Conservation (phyloP, 2,329 filamentous ascomycete genomes). For the Xylaria sp. region DNA sequence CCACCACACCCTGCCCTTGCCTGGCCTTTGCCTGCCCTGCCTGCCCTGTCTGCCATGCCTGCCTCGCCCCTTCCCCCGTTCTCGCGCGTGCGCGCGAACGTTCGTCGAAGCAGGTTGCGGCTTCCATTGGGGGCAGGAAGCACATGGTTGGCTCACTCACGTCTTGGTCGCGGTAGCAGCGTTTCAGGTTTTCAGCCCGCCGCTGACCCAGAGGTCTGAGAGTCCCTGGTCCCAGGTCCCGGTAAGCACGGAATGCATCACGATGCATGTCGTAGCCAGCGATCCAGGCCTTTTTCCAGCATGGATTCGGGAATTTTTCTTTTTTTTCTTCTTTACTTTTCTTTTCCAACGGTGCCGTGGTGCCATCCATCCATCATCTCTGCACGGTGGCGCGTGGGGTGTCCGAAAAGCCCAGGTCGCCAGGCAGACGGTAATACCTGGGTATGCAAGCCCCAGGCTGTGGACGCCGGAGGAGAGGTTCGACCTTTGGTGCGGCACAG, state of each 20-base stretch:
- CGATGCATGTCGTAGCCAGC: slow-evolving; percentile 9
- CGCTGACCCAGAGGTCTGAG: slow-evolving; percentile 13
- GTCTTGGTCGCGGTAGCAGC: slow-evolving; percentile 8
- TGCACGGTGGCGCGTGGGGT: slow-evolving; percentile 5
- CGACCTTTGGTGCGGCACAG: slow-evolving; percentile 16
- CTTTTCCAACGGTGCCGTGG: too few species aligned
- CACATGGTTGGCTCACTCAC: slow-evolving; percentile 14
- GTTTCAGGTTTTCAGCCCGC: slow-evolving; percentile 19
- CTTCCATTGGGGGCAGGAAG: slow-evolving; percentile 17
- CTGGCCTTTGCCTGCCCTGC: too few species aligned
- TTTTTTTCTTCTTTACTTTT: too few species aligned
- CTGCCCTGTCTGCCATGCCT: too few species aligned
- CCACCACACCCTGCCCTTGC: slow-evolving; percentile 19
- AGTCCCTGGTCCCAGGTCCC: slow-evolving; percentile 9
- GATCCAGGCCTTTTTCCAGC: slow-evolving; percentile 1
- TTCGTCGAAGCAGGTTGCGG: slow-evolving; percentile 14
- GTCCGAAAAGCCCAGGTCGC: slow-evolving; percentile 24
- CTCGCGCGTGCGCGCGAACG: too few species aligned
- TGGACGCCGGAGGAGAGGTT: slow-evolving; percentile 17
- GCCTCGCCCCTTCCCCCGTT: too few species aligned
- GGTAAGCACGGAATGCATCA: slow-evolving; percentile 12
- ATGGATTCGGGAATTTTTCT: slow-evolving; percentile 21
- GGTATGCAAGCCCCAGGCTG: slow-evolving; percentile 23
- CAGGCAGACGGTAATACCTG: too few species aligned
- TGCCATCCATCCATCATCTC: slow-evolving; percentile 8